phyloP scores from a whole-genome alignment of 108 stramenopile genomes.

The Thalassiosira profunda region DNA sequence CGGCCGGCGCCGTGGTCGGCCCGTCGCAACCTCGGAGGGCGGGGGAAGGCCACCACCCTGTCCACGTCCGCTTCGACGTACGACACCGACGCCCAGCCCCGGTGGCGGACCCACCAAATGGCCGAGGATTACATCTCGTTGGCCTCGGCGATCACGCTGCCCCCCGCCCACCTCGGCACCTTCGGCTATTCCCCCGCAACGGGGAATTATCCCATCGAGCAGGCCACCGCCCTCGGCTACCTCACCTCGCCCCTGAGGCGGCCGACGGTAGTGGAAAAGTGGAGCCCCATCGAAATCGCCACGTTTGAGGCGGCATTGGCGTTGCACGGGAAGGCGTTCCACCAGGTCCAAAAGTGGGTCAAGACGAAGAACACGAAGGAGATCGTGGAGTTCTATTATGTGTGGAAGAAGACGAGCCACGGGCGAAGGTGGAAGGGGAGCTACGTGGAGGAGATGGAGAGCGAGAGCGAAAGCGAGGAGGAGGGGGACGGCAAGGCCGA shows the following conservation, averaged over 20 bases:
- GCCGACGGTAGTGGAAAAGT: conserved; percentile 84
- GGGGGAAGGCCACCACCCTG: neutral
- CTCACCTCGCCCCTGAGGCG: conserved; percentile 73
- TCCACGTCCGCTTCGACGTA: neutral
- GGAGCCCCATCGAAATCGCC: conserved; percentile 90
- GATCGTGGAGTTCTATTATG: conserved; percentile 96
- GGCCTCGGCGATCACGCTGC: conserved; percentile 52
- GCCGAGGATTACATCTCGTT: conserved; percentile 75
- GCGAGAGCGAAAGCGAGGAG: conserved; percentile 11
- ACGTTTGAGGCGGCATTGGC: conserved; percentile 86
- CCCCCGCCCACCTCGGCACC: conserved; percentile 48
- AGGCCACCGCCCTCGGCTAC: conserved; percentile 60
- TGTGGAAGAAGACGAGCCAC: conserved; percentile 97
- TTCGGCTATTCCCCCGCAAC: conserved; percentile 58
- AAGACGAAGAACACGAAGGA: conserved; percentile 89
- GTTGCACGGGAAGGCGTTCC: conserved; percentile 87
- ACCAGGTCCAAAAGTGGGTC: conserved; percentile 63
- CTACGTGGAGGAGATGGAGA: conserved; percentile 39
- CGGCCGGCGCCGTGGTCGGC: conserved; percentile 33
- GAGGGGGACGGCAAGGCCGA: neutral
- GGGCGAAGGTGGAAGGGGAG: conserved; percentile 87
- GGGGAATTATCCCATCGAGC: conserved; percentile 63
- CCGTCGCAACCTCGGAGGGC: conserved; percentile 17
- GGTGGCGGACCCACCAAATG: conserved; percentile 62
- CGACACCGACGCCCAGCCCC: neutral